Conservation (phyloP, 2,329 filamentous ascomycete genomes). For the Clarireedia paspali region DNA sequence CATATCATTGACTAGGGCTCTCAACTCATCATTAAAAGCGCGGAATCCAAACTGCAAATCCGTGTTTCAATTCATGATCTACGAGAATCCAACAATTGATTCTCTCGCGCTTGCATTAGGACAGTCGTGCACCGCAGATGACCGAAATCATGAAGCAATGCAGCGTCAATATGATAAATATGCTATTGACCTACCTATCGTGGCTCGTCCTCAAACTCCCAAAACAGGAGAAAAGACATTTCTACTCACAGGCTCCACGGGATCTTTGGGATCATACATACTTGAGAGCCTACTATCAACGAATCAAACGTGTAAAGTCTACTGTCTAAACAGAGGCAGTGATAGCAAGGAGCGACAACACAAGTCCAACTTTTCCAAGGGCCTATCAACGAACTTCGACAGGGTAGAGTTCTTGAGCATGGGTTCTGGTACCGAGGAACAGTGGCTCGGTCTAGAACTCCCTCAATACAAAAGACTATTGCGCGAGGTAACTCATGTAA, state of each 20-base stretch:
- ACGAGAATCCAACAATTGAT: background rate
- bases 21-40: background rate
- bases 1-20: background rate
- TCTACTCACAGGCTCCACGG: slow-evolving; percentile 41
- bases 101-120: background rate
- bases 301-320: slow-evolving; percentile 32
- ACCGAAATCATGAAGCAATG: background rate
- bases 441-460: slow-evolving; percentile 37
- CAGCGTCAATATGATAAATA: background rate
- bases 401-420: slow-evolving; percentile 41
- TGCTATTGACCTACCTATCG: background rate
- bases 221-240: slow-evolving; percentile 5
- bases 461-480: slow-evolving; percentile 2
- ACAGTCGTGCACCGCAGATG: background rate
- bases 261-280: slow-evolving; percentile 41
- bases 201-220: background rate
- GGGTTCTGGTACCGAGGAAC: slow-evolving; percentile 35
- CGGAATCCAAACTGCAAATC: background rate
- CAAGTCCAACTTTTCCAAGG: background rate
- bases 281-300: slow-evolving; percentile 31
- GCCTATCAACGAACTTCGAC: background rate
- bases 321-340: slow-evolving; percentile 39
- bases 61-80: background rate
- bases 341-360: slow-evolving; percentile 12
- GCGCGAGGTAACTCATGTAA: background rate